A percentile compares a stretch with the other conserved stretches of the same genome.
phyloP scores from a whole-genome alignment of 345 rosid genomes.

The Ricinus communis region DNA sequence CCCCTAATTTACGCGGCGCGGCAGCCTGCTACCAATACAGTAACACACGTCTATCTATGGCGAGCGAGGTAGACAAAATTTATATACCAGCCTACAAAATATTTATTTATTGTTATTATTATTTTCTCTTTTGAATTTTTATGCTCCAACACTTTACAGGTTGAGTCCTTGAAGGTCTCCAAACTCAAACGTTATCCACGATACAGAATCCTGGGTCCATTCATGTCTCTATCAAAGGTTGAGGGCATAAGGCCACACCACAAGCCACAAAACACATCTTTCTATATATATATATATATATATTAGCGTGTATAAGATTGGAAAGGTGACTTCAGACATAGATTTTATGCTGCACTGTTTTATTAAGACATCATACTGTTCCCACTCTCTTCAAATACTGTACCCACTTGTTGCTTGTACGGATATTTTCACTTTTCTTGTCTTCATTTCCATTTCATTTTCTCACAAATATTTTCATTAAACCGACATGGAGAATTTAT shows the following conservation, averaged over 20 bases:
- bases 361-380: not conserved
- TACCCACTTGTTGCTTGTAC: constrained; percentile 1
- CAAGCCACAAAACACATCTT: not conserved
- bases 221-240: constrained; percentile 10
- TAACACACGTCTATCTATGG: not conserved
- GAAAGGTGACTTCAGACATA: constrained; percentile 1
- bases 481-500: no score
- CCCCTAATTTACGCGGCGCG: constrained; percentile 21
- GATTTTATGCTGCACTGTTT: not conserved
- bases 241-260: not conserved
- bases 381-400: constrained; percentile 1
- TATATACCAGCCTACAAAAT: no score
- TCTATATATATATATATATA: no score
- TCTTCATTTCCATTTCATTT: no score
- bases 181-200: constrained; percentile 1
- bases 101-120: no score
- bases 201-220: not conserved
- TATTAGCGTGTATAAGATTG: not conserved
- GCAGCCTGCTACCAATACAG: not conserved
- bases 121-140: not conserved
- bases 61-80: not conserved
- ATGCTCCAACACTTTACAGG: constrained; percentile 19
- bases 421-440: not conserved
- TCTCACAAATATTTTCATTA: no score
- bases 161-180: constrained; percentile 15